These are phyloP conservation scores for Sporothrix mexicana DNA, from an alignment of 2,329 filamentous ascomycete genomes.

Conservation along the genomic window DNA sequence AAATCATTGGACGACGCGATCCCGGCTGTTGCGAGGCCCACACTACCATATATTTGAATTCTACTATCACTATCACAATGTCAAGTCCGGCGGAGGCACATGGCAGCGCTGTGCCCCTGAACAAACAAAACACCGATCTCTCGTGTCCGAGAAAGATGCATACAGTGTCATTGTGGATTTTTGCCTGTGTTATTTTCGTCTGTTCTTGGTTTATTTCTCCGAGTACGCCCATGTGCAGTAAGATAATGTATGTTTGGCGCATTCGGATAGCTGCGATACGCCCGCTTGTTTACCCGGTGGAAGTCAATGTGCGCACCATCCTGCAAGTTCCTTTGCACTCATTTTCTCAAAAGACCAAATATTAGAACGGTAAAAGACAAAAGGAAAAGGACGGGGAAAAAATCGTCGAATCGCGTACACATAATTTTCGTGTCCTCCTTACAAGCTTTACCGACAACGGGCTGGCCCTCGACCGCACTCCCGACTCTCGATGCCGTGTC, in stretches of 20 bases:
- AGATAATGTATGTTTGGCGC: no score
- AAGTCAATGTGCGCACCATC: no score
- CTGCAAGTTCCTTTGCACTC: no score
- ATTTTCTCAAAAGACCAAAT: no score
- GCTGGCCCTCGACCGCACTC: not conserved
- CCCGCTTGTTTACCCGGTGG: no score
- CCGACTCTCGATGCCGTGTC: not conserved
- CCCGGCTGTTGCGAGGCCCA: not conserved
- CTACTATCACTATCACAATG: not conserved
- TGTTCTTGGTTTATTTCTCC: not conserved
- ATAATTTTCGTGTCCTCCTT: not conserved
- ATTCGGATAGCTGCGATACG: no score
- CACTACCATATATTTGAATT: not conserved
- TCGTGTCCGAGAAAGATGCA: not conserved
- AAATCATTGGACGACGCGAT: not conserved
- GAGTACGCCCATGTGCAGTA: no score
- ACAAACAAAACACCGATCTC: not conserved
- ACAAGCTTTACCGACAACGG: not conserved
- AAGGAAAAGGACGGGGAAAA: not conserved
- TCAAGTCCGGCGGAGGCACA: slow-evolving; percentile 4
- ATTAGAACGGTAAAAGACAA: not conserved
- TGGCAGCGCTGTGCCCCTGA: not conserved
- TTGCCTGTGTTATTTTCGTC: not conserved
- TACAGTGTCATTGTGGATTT: no score
- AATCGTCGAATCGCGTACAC: not conserved